Percentiles rank a stretch among this genome's conserved stretches.
phyloP scores from a whole-genome alignment of 2,329 filamentous ascomycete species.

The Fusarium solani-melongenae region DNA sequence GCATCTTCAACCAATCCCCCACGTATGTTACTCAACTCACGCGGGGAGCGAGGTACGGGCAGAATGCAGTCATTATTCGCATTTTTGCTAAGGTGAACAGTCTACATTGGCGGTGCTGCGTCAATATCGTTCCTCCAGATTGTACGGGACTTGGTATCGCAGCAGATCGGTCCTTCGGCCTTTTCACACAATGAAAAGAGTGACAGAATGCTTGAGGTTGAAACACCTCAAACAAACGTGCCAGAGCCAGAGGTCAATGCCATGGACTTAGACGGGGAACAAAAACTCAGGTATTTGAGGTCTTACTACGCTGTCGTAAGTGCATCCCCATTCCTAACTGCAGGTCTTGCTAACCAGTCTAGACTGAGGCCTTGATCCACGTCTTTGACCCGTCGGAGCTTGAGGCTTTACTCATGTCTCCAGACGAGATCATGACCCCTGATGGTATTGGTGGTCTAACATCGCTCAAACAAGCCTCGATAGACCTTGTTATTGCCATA shows the following conservation, averaged over 20 bases:
- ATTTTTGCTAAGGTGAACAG: conserved; percentile 40
- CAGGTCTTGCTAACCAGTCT: background rate
- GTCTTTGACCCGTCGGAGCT: conserved; percentile 46
- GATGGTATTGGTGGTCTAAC: background rate
- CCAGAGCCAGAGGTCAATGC: background rate
- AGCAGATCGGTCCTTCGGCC: conserved; percentile 41
- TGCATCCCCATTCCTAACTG: fast-evolving
- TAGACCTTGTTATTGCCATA: conserved; percentile 40
- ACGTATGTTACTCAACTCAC: conserved; percentile 62
- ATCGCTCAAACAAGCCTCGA: conserved; percentile 15
- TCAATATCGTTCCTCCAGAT: conserved; percentile 65
- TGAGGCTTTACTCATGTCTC: conserved; percentile 35
- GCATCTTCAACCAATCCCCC: conserved; percentile 36
- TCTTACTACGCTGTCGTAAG: conserved; percentile 36
- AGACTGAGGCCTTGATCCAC: conserved; percentile 51
- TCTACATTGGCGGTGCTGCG: conserved; percentile 62
- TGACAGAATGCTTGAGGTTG: conserved; percentile 43
- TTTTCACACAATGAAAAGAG: conserved; percentile 44
- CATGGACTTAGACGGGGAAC: background rate
- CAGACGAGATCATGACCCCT: background rate
- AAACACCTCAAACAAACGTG: conserved; percentile 22
- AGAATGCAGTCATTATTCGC: background rate
- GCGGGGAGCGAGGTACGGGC: conserved; percentile 61
- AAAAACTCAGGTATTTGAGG: conserved; percentile 20
- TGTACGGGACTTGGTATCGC: conserved; percentile 40